Conservation (phyloP, 148 eudicot genomes). For the Rhododendron vialii region DNA sequence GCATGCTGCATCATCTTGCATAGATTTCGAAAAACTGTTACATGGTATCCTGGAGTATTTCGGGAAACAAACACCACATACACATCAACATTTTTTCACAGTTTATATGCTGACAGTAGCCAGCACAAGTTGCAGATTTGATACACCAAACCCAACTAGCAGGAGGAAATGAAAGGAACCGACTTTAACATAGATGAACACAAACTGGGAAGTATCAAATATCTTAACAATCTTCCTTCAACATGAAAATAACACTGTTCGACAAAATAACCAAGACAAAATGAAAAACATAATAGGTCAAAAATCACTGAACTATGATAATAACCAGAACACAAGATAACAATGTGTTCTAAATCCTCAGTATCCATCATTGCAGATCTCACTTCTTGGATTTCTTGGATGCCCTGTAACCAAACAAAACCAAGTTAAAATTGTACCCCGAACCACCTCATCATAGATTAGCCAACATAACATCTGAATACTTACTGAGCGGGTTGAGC, state of each 20-base stretch:
- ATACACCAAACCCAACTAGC: neutral
- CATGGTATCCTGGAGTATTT: neutral
- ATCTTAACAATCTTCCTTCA: neutral
- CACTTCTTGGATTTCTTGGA: slow-evolving; percentile 24
- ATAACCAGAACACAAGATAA: neutral
- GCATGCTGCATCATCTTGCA: neutral
- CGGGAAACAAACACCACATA: neutral
- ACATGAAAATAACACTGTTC: neutral
- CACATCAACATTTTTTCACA: neutral
- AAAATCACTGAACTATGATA: neutral
- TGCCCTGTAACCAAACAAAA: slow-evolving; percentile 7
- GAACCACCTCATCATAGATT: neutral
- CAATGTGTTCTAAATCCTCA: neutral
- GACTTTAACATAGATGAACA: neutral
- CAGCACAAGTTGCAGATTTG: neutral
- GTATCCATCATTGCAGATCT: neutral
- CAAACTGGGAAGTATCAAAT: neutral
- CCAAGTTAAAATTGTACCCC: neutral
- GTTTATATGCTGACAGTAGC: neutral
- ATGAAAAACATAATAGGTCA: neutral
- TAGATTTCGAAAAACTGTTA: neutral
- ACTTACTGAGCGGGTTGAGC: slow-evolving; percentile 42
- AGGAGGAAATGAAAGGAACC: neutral
- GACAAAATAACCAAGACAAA: neutral
- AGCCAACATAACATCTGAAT: neutral